A percentile compares a stretch with the other conserved stretches of the same genome.
phyloP scores from a whole-genome alignment of 345 rosid genomes.

The Aurinia saxatilis region DNA sequence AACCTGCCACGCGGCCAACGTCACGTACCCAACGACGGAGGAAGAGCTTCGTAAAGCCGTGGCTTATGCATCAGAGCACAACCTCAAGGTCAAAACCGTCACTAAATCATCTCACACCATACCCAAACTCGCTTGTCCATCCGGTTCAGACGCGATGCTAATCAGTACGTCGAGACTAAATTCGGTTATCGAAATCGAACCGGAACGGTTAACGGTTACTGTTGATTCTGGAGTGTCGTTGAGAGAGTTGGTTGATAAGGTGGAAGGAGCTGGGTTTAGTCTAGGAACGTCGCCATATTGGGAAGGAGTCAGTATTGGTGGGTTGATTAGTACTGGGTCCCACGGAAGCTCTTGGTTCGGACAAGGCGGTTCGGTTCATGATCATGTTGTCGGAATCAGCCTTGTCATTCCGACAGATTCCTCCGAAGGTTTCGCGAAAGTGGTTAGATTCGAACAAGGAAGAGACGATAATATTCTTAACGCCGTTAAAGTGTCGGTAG shows the following conservation, averaged over 20 bases:
- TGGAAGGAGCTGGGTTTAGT: conserved; percentile 62
- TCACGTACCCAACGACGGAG: conserved; percentile 60
- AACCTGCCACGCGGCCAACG: conserved; percentile 41
- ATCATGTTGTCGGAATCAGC: conserved; percentile 64
- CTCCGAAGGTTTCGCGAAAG: conserved; percentile 60
- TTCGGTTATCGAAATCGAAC: conserved; percentile 46
- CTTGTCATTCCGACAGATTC: conserved; percentile 51
- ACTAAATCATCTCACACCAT: conserved; percentile 75
- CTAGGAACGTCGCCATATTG: conserved; percentile 74
- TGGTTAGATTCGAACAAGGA: conserved; percentile 38
- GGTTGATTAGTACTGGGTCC: conserved; percentile 76
- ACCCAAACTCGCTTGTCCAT: conserved; percentile 79
- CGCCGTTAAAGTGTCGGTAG: conserved; percentile 73
- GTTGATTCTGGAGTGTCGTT: conserved; percentile 67
- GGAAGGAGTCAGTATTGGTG: conserved; percentile 91
- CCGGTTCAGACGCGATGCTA: conserved; percentile 39
- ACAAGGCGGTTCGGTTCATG: conserved; percentile 88
- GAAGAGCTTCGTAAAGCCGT: conserved; percentile 57
- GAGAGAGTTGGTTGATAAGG: conserved; percentile 53
- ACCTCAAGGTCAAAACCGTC: conserved; percentile 61
- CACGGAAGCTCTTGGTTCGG: conserved; percentile 99
- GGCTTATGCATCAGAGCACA: conserved; percentile 44
- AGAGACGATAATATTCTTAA: conserved; percentile 48
- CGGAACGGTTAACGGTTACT: conserved; percentile 40
- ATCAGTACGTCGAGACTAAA: conserved; percentile 54